Conservation (phyloP, 306 rosid genomes). For the Myrica gale region DNA sequence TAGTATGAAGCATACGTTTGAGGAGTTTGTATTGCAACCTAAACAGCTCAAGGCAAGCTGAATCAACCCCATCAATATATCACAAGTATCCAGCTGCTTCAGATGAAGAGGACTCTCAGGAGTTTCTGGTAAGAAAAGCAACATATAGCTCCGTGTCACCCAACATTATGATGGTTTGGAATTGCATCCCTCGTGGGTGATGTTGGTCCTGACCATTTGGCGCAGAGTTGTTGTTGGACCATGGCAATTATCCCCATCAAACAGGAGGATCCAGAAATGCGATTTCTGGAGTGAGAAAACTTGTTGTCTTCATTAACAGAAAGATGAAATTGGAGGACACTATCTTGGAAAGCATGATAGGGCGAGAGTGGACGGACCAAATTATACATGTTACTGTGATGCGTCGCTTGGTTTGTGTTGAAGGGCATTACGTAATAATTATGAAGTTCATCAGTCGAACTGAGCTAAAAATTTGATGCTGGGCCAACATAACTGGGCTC, state of each 20-base stretch:
- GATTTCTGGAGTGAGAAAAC: conserved; percentile 12
- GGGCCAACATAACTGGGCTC: no score
- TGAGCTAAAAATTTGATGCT: no score
- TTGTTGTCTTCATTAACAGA: conserved; percentile 20
- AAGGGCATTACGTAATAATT: no score
- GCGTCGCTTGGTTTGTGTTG: neutral
- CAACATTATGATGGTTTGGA: no score
- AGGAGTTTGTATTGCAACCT: neutral
- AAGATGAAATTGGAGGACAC: conserved; percentile 8
- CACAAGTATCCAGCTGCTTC: neutral
- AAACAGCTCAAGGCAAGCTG: neutral
- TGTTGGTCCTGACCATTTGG: neutral
- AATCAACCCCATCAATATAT: neutral
- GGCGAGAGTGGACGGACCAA: conserved; percentile 17
- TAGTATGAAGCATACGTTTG: neutral
- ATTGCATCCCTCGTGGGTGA: no score
- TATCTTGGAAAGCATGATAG: conserved; percentile 1
- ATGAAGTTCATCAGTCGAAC: no score
- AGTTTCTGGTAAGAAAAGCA: no score
- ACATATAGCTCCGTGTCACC: no score
- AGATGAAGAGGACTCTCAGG: no score
- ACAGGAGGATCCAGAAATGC: conserved; percentile 14
- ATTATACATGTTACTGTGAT: conserved; percentile 7
- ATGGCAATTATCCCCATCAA: conserved; percentile 26
- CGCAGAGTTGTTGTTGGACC: no score